phyloP scores from a whole-genome alignment of 768 basidiomycete species.

The Lactifluus hygrophoroides region DNA sequence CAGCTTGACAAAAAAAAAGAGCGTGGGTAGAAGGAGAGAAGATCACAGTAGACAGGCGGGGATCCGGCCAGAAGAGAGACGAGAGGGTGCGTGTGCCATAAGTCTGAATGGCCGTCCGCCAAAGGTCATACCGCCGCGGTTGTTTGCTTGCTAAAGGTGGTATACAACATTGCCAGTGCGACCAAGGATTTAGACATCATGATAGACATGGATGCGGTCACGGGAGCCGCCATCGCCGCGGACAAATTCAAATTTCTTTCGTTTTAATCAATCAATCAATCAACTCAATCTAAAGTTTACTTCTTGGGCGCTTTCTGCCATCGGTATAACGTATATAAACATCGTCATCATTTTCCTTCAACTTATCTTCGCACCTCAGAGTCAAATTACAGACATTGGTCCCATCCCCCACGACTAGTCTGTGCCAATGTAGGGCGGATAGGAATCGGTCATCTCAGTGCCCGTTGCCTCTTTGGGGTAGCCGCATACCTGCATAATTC shows the following conservation, averaged over 20 bases:
- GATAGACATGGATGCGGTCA: too few relatives aligned
- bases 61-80: background rate
- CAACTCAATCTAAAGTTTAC: too few relatives aligned
- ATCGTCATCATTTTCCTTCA: background rate
- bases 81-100: background rate
- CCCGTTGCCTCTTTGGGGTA: slow-evolving; percentile 1
- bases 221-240: background rate
- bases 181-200: too few relatives aligned
- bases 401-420: slow-evolving; percentile 9
- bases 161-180: too few relatives aligned
- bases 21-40: background rate
- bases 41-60: background rate
- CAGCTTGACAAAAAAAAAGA: background rate
- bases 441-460: slow-evolving; percentile 20
- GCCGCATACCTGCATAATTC: slow-evolving; percentile 6
- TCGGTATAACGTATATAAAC: background rate
- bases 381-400: slow-evolving; percentile 21
- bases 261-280: too few relatives aligned
- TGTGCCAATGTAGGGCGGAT: slow-evolving; percentile 23
- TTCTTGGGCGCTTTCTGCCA: background rate
- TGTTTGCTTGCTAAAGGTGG: too few relatives aligned
- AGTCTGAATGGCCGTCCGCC: background rate
- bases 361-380: slow-evolving; percentile 19
- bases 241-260: background rate
- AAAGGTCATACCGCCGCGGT: background rate